Percentiles rank a stretch among this genome's conserved stretches.
Evolutionary conservation across 768 basidiomycete species (phyloP).

Genomic region (Mrakia gelida): DNA sequence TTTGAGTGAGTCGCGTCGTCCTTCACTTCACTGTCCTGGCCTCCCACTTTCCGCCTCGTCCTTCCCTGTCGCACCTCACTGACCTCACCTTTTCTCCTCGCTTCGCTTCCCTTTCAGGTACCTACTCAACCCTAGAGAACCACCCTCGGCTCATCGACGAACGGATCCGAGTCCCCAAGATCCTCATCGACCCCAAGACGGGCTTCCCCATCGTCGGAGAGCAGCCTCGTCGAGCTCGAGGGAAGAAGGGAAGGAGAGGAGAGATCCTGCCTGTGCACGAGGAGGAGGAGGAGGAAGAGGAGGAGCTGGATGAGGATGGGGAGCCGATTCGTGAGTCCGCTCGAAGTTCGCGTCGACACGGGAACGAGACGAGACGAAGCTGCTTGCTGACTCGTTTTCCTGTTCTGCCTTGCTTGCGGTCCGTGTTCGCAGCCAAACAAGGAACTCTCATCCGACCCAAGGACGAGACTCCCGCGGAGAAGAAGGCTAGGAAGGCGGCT

Average conservation of each 20-base stretch:
- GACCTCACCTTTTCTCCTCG: neutral
- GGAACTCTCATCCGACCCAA: slow-evolving; percentile 65
- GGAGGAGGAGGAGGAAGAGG: slow-evolving; percentile 41
- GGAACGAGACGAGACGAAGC: too few species aligned
- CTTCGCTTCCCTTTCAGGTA: slow-evolving; percentile 55
- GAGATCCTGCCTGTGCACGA: slow-evolving; percentile 9
- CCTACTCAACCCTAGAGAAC: slow-evolving; percentile 95
- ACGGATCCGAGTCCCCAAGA: slow-evolving; percentile 62
- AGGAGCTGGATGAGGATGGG: slow-evolving; percentile 43
- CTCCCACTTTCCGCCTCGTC: too few species aligned
- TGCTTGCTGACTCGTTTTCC: neutral
- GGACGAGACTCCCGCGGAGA: slow-evolving; percentile 59
- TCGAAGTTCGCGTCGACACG: too few species aligned
- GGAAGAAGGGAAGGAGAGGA: slow-evolving; percentile 15
- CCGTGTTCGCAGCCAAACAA: slow-evolving; percentile 38
- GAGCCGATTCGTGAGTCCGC: slow-evolving; percentile 11
- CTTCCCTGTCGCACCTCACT: too few species aligned
- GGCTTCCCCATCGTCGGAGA: slow-evolving; percentile 62
- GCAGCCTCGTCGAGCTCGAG: slow-evolving; percentile 2
- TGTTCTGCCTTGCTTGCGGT: neutral
- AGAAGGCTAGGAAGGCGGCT: slow-evolving; percentile 48
- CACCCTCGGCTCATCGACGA: slow-evolving; percentile 74
- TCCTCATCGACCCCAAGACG: slow-evolving; percentile 67
- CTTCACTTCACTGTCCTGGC: neutral
- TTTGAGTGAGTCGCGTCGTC: slow-evolving; percentile 57